phyloP scores from a whole-genome alignment of 2,329 filamentous ascomycete species.

The Alternaria solani region DNA sequence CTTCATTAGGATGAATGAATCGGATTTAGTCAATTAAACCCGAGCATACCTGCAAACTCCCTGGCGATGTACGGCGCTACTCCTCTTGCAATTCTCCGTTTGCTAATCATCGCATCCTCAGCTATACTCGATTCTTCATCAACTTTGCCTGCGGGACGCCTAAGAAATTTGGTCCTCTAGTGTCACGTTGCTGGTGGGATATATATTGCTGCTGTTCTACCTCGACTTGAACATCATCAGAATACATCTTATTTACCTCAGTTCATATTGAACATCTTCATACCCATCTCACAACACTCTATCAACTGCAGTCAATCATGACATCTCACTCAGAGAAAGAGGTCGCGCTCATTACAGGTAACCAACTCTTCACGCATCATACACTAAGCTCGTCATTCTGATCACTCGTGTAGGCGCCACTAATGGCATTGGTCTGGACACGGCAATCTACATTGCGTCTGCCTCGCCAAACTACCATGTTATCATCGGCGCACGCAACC shows the following conservation, averaged over 20 bases:
- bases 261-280: background rate
- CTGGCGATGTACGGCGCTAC: background rate
- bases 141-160: background rate
- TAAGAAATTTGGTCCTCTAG: background rate
- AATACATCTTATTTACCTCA: background rate
- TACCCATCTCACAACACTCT: background rate
- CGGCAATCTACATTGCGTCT: slow-evolving; percentile 37
- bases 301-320: slow-evolving; percentile 3
- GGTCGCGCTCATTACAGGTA: slow-evolving; percentile 42
- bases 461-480: slow-evolving; percentile 46
- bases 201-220: background rate
- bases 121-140: background rate
- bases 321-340: slow-evolving; percentile 26
- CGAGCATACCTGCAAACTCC: background rate
- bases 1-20: background rate
- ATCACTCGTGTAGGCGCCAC: slow-evolving; percentile 39
- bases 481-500: slow-evolving; percentile 46
- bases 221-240: background rate
- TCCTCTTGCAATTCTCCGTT: background rate
- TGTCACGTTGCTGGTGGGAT: background rate
- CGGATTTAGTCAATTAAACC: background rate
- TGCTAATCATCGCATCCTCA: background rate
- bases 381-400: background rate
- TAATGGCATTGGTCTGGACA: slow-evolving; percentile 49
- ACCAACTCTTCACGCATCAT: background rate